phyloP scores from a whole-genome alignment of 1,284 basidiomycete species.

The Neolentinus lepideus region DNA sequence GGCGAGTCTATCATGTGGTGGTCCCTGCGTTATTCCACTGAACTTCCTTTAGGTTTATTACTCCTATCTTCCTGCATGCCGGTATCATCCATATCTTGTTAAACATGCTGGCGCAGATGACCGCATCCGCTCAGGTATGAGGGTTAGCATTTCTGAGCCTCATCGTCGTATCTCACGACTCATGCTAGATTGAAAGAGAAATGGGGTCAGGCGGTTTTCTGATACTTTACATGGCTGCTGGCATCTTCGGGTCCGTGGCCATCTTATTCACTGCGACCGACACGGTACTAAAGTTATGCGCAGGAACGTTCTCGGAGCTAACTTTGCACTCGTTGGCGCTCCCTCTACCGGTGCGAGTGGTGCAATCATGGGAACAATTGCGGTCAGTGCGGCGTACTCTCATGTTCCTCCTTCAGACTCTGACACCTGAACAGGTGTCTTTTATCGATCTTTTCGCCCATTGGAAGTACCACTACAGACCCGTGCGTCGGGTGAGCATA shows the following conservation, averaged over 20 bases:
- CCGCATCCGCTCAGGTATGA: slow-evolving; percentile 67
- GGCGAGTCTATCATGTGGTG: slow-evolving; percentile 35
- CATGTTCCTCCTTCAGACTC: background rate
- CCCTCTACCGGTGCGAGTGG: slow-evolving; percentile 93
- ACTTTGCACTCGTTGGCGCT: slow-evolving; percentile 84
- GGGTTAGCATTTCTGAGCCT: slow-evolving; percentile 4
- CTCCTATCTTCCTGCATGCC: slow-evolving; percentile 87
- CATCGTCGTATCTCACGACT: slow-evolving; percentile 3
- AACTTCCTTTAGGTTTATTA: slow-evolving; percentile 57
- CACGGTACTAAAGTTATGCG: slow-evolving; percentile 1
- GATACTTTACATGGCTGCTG: slow-evolving; percentile 81
- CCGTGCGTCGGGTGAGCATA: slow-evolving; percentile 58
- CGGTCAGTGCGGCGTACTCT: slow-evolving; percentile 37
- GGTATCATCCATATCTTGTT: slow-evolving; percentile 84
- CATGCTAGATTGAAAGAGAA: slow-evolving; percentile 65
- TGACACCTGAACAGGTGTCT: slow-evolving; percentile 38
- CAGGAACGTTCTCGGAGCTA: slow-evolving; percentile 83
- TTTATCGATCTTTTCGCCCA: slow-evolving; percentile 91
- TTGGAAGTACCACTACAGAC: slow-evolving; percentile 83
- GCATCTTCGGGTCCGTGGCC: slow-evolving; percentile 72
- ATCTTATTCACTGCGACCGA: slow-evolving; percentile 5
- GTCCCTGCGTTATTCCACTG: slow-evolving; percentile 7
- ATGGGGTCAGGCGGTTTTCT: slow-evolving; percentile 83
- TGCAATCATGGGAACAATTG: slow-evolving; percentile 89
- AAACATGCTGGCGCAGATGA: slow-evolving; percentile 87